A percentile compares a stretch with the other conserved stretches of the same genome.
Conservation (phyloP, 2,329 filamentous ascomycete species). For the Fusarium temperatum region DNA sequence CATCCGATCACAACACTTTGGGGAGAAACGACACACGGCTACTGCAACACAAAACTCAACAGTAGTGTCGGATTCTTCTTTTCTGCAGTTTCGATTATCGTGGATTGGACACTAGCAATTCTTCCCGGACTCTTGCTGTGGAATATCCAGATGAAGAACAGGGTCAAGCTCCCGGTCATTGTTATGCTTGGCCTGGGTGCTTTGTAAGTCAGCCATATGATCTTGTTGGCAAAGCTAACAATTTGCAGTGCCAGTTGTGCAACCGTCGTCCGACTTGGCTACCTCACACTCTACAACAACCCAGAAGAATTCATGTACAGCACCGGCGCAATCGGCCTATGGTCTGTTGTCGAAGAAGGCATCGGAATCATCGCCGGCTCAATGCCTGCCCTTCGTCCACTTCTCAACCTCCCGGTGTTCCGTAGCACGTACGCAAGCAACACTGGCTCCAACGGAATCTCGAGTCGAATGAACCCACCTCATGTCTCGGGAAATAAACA, state of each 20-base stretch:
- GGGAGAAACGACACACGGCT: slow-evolving; percentile 23
- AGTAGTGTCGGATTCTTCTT: slow-evolving; percentile 39
- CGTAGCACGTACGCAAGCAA: slow-evolving; percentile 17
- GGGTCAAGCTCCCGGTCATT: slow-evolving; percentile 34
- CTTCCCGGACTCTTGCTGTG: slow-evolving; percentile 40
- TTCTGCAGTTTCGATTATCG: slow-evolving; percentile 40
- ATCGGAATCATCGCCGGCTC: slow-evolving; percentile 39
- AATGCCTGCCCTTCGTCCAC: slow-evolving; percentile 33
- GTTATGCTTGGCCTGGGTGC: slow-evolving; percentile 34
- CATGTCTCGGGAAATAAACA: background rate
- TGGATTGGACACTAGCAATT: slow-evolving; percentile 40
- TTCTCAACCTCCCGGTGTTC: slow-evolving; percentile 31
- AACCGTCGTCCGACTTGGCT: slow-evolving; percentile 35
- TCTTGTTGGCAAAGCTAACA: background rate
- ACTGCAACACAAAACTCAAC: slow-evolving; percentile 27
- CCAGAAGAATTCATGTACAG: slow-evolving; percentile 36
- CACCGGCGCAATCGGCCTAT: slow-evolving; percentile 35
- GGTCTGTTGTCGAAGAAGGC: slow-evolving; percentile 36
- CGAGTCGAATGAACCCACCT: background rate
- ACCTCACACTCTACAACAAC: slow-evolving; percentile 34
- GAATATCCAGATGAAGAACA: slow-evolving; percentile 40
- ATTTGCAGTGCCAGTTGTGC: slow-evolving; percentile 29
- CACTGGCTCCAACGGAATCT: background rate
- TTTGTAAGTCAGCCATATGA: slow-evolving; percentile 6
- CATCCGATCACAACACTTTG: slow-evolving; percentile 40